A percentile compares a stretch with the other conserved stretches of the same genome.
Conservation (phyloP, 306 rosid genomes). For the Citrullus amarus region DNA sequence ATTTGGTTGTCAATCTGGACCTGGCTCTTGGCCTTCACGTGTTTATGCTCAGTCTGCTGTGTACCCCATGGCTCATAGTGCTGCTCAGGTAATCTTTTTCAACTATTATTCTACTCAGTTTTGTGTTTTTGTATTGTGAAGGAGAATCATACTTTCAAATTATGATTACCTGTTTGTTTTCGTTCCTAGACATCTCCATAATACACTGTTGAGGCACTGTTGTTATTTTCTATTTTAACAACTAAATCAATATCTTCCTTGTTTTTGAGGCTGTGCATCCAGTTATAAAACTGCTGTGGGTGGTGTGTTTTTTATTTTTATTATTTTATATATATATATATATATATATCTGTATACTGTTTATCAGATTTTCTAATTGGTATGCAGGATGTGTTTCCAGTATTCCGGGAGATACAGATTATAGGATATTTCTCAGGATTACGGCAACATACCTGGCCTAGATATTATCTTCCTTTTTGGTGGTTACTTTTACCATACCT, state of each 20-base stretch:
- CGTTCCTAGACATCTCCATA: not conserved
- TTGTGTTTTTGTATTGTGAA: not conserved
- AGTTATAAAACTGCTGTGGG: not conserved
- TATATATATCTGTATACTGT: not conserved
- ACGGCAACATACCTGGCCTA: slow-evolving; percentile 89
- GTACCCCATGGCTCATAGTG: slow-evolving; percentile 97
- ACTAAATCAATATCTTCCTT: not conserved
- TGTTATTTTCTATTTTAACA: not conserved
- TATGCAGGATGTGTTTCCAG: slow-evolving; percentile 90
- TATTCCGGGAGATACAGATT: slow-evolving; percentile 99
- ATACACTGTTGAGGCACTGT: not conserved
- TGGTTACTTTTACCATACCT: slow-evolving; percentile 97
- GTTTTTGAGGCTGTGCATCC: not conserved
- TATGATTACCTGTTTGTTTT: not conserved
- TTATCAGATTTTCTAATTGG: slow-evolving; percentile 12
- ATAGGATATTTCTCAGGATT: slow-evolving; percentile 82
- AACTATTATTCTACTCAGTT: not conserved
- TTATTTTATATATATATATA: too few relatives aligned
- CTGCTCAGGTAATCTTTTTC: slow-evolving; percentile 62
- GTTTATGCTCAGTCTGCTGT: slow-evolving; percentile 82
- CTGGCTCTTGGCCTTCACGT: slow-evolving; percentile 81
- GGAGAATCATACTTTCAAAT: not conserved
- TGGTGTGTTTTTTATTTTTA: too few relatives aligned
- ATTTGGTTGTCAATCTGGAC: slow-evolving; percentile 99
- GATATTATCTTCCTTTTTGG: slow-evolving; percentile 94